A percentile compares a stretch with the other conserved stretches of the same genome.
phyloP scores from a whole-genome alignment of 225 moss, liverwort and hornwort species.

The Pleurozium schreberi region DNA sequence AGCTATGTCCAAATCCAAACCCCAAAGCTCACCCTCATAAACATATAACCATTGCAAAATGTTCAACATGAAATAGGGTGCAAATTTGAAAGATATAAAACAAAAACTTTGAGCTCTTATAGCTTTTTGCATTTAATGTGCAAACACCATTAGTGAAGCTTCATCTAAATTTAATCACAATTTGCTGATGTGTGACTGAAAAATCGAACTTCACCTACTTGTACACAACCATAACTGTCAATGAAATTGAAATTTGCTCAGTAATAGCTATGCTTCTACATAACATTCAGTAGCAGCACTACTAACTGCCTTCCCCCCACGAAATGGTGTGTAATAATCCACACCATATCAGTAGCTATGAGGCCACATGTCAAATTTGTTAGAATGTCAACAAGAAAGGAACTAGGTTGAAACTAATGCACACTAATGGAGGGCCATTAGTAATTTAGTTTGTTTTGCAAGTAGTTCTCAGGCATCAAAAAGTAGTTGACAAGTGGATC shows the following conservation, averaged over 20 bases:
- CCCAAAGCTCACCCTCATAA: background rate
- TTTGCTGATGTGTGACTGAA: background rate
- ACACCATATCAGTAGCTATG: no score
- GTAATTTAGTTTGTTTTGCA: no score
- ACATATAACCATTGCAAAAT: background rate
- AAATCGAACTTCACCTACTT: background rate
- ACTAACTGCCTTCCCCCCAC: no score
- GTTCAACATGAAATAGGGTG: background rate
- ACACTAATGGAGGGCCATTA: no score
- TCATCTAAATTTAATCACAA: background rate
- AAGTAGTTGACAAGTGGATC: no score
- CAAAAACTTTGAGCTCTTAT: background rate
- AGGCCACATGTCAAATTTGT: no score
- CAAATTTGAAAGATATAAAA: background rate
- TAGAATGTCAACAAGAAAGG: no score
- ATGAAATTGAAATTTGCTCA: background rate
- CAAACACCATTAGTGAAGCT: background rate
- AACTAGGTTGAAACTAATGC: no score
- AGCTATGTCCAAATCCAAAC: no score
- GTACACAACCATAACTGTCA: background rate
- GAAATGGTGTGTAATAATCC: no score
- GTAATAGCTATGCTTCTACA: background rate
- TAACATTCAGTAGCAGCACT: no score
- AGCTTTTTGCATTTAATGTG: background rate
- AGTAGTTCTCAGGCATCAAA: no score